phyloP scores from a whole-genome alignment of 148 eudicot species.

The Amaranthus cruentus region DNA sequence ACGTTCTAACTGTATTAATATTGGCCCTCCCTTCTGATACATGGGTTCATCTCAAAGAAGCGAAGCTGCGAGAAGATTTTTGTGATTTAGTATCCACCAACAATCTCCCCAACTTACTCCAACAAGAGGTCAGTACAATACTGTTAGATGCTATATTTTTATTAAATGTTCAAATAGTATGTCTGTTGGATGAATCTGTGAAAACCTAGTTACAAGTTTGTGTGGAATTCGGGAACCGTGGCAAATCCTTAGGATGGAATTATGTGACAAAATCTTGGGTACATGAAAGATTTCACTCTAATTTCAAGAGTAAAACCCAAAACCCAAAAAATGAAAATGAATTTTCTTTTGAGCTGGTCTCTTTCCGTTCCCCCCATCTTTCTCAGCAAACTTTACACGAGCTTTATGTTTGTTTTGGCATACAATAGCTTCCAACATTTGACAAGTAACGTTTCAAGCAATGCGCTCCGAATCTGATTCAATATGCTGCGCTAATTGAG shows the following conservation, averaged over 20 bases:
- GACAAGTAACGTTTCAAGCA: not conserved
- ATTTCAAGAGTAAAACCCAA: not conserved
- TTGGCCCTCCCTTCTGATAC: slow-evolving; percentile 43
- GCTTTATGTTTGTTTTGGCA: not conserved
- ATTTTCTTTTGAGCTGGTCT: not conserved
- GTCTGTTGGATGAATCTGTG: too few species aligned
- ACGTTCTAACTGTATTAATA: slow-evolving; percentile 36
- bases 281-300: too few species aligned
- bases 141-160: not conserved
- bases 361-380: not conserved
- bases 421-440: not conserved
- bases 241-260: too few species aligned
- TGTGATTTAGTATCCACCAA: slow-evolving; percentile 22
- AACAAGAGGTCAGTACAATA: slow-evolving; percentile 37
- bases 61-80: slow-evolving; percentile 29
- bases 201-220: too few species aligned
- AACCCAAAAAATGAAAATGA: not conserved
- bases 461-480: too few species aligned
- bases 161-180: not conserved
- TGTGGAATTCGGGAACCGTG: too few species aligned
- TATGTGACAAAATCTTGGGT: too few species aligned
- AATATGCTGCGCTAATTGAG: too few species aligned
- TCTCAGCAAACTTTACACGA: not conserved
- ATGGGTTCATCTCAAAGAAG: slow-evolving; percentile 33
- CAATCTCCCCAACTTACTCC: slow-evolving; percentile 34